These are phyloP conservation scores for Trichoderma asperellum DNA, from an alignment of 2,329 filamentous ascomycete genomes.

Conservation along the genomic window DNA sequence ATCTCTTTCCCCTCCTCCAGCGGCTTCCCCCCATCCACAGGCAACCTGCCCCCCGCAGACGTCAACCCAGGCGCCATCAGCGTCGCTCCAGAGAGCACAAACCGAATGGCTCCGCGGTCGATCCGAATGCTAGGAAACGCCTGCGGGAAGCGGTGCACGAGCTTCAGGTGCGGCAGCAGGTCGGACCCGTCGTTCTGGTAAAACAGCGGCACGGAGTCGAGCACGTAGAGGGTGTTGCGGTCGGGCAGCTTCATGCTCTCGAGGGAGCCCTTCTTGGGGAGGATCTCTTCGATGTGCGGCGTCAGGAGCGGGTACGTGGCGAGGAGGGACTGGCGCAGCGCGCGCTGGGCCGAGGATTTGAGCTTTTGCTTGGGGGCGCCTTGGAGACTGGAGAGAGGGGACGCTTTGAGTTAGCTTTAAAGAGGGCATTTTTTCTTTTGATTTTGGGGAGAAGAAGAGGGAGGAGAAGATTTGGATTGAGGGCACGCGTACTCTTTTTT, in stretches of 20 bases:
- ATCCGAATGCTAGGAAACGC: slow-evolving; percentile 85
- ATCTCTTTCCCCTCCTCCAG: slow-evolving; percentile 49
- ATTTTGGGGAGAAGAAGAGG: slow-evolving; percentile 2
- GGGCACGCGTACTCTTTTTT: slow-evolving; percentile 79
- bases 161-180: slow-evolving; percentile 82
- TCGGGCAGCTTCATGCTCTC: slow-evolving; percentile 93
- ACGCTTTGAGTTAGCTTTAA: not conserved
- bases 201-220: slow-evolving; percentile 80
- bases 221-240: slow-evolving; percentile 83
- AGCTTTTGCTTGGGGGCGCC: slow-evolving; percentile 88
- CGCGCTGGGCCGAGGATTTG: slow-evolving; percentile 92
- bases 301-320: slow-evolving; percentile 84
- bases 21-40: slow-evolving; percentile 51
- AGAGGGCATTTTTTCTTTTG: not conserved
- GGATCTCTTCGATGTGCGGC: slow-evolving; percentile 87
- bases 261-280: slow-evolving; percentile 92
- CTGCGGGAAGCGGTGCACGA: slow-evolving; percentile 87
- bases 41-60: slow-evolving; percentile 77
- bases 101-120: slow-evolving; percentile 93
- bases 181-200: slow-evolving; percentile 80
- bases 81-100: slow-evolving; percentile 89
- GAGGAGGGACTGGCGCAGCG: slow-evolving; percentile 79
- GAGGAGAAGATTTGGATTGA: not conserved
- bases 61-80: slow-evolving; percentile 97
- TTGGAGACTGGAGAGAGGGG: slow-evolving; percentile 69